Evolutionary conservation across 2,329 filamentous ascomycete species (phyloP).

Genomic region (Seiridium unicorne): DNA sequence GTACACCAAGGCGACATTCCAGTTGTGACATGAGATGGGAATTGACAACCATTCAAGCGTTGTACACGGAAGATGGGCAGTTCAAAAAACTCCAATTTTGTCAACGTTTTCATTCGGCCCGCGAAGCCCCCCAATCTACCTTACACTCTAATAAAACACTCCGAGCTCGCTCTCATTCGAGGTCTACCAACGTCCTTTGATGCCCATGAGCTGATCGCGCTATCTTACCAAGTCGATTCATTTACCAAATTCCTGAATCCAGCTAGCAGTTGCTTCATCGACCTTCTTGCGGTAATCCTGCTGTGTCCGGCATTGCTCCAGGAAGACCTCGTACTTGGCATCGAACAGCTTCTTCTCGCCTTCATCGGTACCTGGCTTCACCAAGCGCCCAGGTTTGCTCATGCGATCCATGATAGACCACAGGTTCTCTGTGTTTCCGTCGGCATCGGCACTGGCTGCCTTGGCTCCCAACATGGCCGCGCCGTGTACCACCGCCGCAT

Average conservation of each 20-base stretch:
- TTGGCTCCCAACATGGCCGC: conserved; percentile 98
- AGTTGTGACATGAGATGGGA: no score
- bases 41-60: no score
- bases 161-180: no score
- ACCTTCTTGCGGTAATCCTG: conserved; percentile 77
- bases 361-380: conserved; percentile 69
- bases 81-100: no score
- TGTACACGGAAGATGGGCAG: no score
- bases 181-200: no score
- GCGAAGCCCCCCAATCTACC: no score
- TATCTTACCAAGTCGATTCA: neutral
- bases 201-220: neutral
- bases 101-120: no score
- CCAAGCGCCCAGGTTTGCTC: conserved; percentile 87
- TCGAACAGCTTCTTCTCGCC: conserved; percentile 77
- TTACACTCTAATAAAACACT: no score
- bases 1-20: no score
- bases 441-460: conserved; percentile 78
- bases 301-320: conserved; percentile 88
- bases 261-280: conserved; percentile 56
- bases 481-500: conserved; percentile 95
- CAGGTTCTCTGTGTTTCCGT: conserved; percentile 79
- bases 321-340: conserved; percentile 92
- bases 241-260: conserved; percentile 18
- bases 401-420: conserved; percentile 98